Base-by-base conservation (phyloP, 805 yeast species). In the Nakazawaea populi region DNA sequence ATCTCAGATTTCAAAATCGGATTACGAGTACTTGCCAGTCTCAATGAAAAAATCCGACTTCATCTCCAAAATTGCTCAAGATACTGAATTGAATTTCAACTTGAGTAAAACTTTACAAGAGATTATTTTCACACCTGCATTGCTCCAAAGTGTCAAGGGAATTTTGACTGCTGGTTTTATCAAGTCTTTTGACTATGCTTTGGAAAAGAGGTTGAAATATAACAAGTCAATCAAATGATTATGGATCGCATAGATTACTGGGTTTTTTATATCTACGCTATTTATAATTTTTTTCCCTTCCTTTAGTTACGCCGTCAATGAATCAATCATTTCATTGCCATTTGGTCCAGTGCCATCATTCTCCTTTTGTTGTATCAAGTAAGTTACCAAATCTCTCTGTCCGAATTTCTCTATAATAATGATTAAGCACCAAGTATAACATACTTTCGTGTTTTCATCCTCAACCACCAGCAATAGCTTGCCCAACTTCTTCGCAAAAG, bases 91-190 rank as follows among this genome's bases (percentile, higher is more conserved):
- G 44, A 56, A 60, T 6, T 42, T 58, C 35, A 63, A 72, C 49
- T 61, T 79, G 56, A 54, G 62, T 51, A 50, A 64, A 4, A 69
- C 76, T 2, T 71, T 87, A 38, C 68, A 71, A 55, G 66, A 73
- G 29, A 85, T 86, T 1, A 90, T 91, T 6, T 72, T 72, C 42
- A 68, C 69, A 61, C 84, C 94, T n/a, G 87, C 96, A 12, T 62
- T 83, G 12, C 66, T 81, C 7, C 99, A 94, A 66, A 80, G 89
- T 32, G 55, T 81, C 14, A 90, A 92, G 65, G 99, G 99, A 0
- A 59, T 92, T 1, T 70, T 89, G 41, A 89, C 96, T 3, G 97
- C 98, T 1, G 99, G 99, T 1, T 46, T 87, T 1, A 62, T 71
- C 18, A 87, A 86, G 62, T 81, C 91, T 9, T 62, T 82, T 46